Base-by-base conservation (phyloP, 2,329 filamentous ascomycete species). In the Apiospora arundinis region DNA sequence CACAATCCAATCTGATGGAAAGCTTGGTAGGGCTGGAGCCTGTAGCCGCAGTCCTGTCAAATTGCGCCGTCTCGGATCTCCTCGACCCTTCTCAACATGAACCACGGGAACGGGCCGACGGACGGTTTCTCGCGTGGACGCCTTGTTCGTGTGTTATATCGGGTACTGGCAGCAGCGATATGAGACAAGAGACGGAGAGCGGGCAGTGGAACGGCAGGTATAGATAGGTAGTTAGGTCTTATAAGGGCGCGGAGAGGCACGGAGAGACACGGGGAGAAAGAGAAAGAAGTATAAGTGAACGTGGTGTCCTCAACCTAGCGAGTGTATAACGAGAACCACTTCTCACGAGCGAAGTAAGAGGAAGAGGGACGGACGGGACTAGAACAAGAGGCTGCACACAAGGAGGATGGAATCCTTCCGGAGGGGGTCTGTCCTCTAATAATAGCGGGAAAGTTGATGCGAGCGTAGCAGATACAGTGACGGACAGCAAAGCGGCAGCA, bases 41-140 rank as follows among this genome's bases (percentile, higher is more conserved):
- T 37, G 11, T 60, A 37, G 52, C 28, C 16, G 52, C 52, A 60
- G 32, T 63, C 32, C 56, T 40, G 56, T 40, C 52, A 60, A 37
- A 60, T 5, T 37, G 18, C 56, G 21, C 32, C 56, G 28, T 63
- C 32, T 40, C 56, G 40, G 56, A 63, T 63, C 8, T 63, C 56
- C 18, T 63, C 32, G 56, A 40, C 56, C 32, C 37, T 63, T 48
- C 45, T 45, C 7, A 40, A 63, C 28, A 23, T n/a, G 56, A 63
- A 40, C 56, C 56, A 40, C 56, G 56, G 56, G 56, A 63, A 40
- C 56, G 56, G 56, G 56, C 56, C 56, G 56, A 40, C 21, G 32
- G 56, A n/a, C 32, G 56, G 56, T 63, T 40, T 63, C 56, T 63
- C 56, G 56, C 56, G 56, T 63, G 56, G 56, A 63, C 40, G 56